Evolutionary conservation across 768 basidiomycete species (phyloP), one percentile per base, ranked within the genome.

Genomic region (Amanita brunnescens): DNA sequence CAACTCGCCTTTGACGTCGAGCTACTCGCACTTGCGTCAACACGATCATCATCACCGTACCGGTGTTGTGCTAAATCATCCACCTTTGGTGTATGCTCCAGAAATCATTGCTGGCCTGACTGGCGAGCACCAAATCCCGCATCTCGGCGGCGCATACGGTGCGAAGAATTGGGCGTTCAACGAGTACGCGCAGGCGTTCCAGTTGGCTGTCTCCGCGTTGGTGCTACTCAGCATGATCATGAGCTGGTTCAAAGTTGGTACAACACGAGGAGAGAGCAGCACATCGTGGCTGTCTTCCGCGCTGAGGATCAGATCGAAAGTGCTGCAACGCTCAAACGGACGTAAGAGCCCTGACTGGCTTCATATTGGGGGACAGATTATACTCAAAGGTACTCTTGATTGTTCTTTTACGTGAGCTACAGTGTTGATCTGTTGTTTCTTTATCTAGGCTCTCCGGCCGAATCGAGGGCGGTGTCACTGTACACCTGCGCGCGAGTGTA

Each of bases 1-100:
- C 72, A 89, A 87, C 58, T 85, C 83, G 0, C 81, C 85, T 2
- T 63, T 87, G 14, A 74, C 82, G 0, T 71, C 77, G 1, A 32
- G 42, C 20, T 64, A 66, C 2, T 65, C 68, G 8, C 55, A 72
- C 0, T 64, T 69, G 5, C 56, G 63, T 24, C 59, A 63, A 8
- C 49, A 62, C 20, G 46, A 64, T 26, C 78, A 83, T 46, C 39
- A 40, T 13, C 20, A 73, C 0, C 82, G 85, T 53, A 70, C 77
- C 10, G 87, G 86, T 5, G 66, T 72, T 6, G 81, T 87, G 12
- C 66, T 86, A 24, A 70, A 61, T 8, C 53, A 68, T 42, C 57
- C 64, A 8, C 64, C 67, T 6, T 52, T 67, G 13, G 66, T 61
- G 0, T 68, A 67, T 49, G 60, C 67, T 2, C 68, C 68, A 0